Conservation (phyloP, 306 rosid genomes). For the Acacia confusa region DNA sequence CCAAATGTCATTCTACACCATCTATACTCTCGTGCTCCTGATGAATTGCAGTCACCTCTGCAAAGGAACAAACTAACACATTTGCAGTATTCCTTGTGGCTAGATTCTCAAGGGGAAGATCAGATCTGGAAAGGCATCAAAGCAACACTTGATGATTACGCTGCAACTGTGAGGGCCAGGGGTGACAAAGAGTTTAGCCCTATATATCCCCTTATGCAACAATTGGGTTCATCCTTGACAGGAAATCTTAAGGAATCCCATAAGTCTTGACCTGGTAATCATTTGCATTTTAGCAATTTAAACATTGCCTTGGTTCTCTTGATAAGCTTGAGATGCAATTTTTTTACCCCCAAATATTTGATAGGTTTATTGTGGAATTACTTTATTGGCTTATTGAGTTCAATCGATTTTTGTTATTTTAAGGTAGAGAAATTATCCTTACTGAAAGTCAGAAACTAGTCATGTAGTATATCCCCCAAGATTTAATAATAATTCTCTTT, state of each 20-base stretch:
- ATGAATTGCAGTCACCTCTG: slow-evolving; percentile 86
- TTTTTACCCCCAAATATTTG: background rate
- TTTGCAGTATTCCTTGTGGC: slow-evolving; percentile 88
- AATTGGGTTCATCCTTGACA: slow-evolving; percentile 72
- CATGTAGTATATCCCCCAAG: slow-evolving; percentile 21
- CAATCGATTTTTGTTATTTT: slow-evolving; percentile 32
- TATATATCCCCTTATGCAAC: slow-evolving; percentile 94
- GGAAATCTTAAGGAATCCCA: slow-evolving; percentile 47
- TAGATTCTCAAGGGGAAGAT: slow-evolving; percentile 98
- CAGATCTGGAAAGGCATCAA: slow-evolving; percentile 97
- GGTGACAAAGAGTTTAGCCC: slow-evolving; percentile 96
- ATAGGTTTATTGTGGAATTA: background rate
- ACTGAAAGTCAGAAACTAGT: slow-evolving; percentile 26
- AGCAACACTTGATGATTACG: slow-evolving; percentile 92
- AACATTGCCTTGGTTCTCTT: slow-evolving; percentile 28
- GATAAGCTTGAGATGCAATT: slow-evolving; percentile 36
- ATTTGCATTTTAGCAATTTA: slow-evolving; percentile 37
- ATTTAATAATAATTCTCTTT: slow-evolving; percentile 24
- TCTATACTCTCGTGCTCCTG: slow-evolving; percentile 89
- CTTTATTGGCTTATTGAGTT: slow-evolving; percentile 20
- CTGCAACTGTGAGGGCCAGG: slow-evolving; percentile 73
- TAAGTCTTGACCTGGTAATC: slow-evolving; percentile 42
- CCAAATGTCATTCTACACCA: slow-evolving; percentile 85
- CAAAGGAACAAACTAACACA: slow-evolving; percentile 89
- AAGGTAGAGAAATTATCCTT: slow-evolving; percentile 39